Evolutionary conservation across 108 stramenopile species (phyloP), one percentile per base, ranked within the genome.

Genomic region (Skeletonema menzelii): DNA sequence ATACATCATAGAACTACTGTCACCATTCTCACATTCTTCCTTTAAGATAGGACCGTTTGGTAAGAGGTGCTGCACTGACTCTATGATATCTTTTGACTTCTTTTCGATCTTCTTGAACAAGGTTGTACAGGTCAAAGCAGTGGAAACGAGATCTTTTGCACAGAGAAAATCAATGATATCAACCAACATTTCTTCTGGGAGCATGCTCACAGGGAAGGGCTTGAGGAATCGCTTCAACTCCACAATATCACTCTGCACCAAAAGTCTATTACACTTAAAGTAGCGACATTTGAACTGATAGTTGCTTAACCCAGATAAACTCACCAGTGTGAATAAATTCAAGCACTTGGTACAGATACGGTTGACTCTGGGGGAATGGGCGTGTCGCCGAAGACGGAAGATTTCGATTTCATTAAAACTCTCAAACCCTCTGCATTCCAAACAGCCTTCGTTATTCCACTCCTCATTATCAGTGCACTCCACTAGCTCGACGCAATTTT

Each of bases 401-500:
- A 53, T 22, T 2, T 53, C 49, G 24, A 53, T 53, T 53, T 53
- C 22, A 12, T 63, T 57, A 20, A 78, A 78, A 8, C 8, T 10
- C 22, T 53, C 49, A 7, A 53, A 10, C 22, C 49, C 49, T 10
- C 49, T 53, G 22, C 49, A 53, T 53, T 53, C 49, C 55, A 77
- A 49, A 35, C 76, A 77, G 27, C 76, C 76, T 12, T 68, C 42
- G 42, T 77, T 69, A 56, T 63, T 69, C 68, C 68, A 56, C 24
- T 67, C 67, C 55, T 63, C 61, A 40, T 3, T 4, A 63, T 77
- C 76, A 1, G 76, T 77, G n/a, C 67, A 68, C 56, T 77, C 76
- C 13, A 77, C 63, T 2, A 77, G 37, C 31, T 65, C 63, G 56
- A 64, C 68, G 42, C 76, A 77, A 56, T 77, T 40, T 55, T 77